These are phyloP conservation scores for Macrolepiota dolichaula DNA, from an alignment of 768 basidiomycete genomes.

Conservation along the genomic window DNA sequence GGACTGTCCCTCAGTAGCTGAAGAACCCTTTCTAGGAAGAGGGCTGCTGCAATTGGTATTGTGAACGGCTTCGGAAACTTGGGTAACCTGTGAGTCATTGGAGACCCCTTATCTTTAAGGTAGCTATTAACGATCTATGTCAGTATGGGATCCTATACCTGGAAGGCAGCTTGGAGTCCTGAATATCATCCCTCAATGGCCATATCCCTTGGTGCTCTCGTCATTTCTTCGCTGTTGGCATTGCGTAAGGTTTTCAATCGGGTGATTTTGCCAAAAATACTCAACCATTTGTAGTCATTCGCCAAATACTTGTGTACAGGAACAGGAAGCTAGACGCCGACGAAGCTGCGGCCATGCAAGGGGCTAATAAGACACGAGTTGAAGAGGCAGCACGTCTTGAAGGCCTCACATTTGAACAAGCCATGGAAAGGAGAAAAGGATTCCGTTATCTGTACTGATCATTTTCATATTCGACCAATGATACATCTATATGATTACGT, in stretches of 20 bases:
- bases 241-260: constrained; percentile 20
- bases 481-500: neutral
- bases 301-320: constrained; percentile 45
- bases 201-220: constrained; percentile 36
- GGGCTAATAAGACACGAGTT: constrained; percentile 44
- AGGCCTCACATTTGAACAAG: constrained; percentile 58
- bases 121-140: neutral
- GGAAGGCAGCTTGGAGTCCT: constrained; percentile 56
- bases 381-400: constrained; percentile 58
- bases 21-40: constrained; percentile 26
- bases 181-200: constrained; percentile 56
- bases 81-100: constrained; percentile 44
- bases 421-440: constrained; percentile 50
- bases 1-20: neutral
- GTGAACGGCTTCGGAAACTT: constrained; percentile 54
- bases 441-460: constrained; percentile 55
- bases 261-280: neutral
- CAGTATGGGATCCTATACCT: constrained; percentile 55
- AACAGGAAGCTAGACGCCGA: constrained; percentile 50
- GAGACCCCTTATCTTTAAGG: neutral
- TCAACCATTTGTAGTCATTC: constrained; percentile 29
- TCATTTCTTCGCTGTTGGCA: constrained; percentile 29
- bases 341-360: constrained; percentile 40
- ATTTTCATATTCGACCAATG: neutral
- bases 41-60: constrained; percentile 52